Evolutionary conservation across 345 rosid genomes (phyloP).

Genomic region (Cardamine chenopodiifolia): DNA sequence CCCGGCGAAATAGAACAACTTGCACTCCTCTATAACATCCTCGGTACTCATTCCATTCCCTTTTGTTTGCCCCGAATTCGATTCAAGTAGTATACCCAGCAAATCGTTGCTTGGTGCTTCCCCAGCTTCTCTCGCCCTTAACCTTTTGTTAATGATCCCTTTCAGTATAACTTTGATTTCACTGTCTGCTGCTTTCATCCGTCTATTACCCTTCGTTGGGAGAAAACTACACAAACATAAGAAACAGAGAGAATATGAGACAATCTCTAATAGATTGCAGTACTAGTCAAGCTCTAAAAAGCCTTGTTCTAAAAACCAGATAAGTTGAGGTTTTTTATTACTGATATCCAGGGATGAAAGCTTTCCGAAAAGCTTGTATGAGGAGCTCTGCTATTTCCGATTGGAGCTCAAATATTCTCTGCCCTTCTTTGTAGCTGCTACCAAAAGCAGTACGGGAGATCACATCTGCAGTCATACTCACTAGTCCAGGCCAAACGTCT

Average conservation of each 20-base stretch:
- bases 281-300: background rate
- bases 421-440: conserved; percentile 70
- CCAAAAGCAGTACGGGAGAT: conserved; percentile 68
- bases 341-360: conserved; percentile 66
- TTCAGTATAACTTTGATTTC: conserved; percentile 43
- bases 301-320: background rate
- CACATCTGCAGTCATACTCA: conserved; percentile 44
- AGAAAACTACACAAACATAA: conserved; percentile 42
- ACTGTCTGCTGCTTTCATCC: conserved; percentile 39
- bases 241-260: background rate
- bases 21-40: conserved; percentile 67
- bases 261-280: background rate
- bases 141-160: conserved; percentile 44
- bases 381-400: conserved; percentile 43
- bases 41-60: conserved; percentile 44
- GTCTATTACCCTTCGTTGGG: conserved; percentile 53
- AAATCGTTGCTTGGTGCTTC: conserved; percentile 45
- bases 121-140: conserved; percentile 43
- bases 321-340: conserved; percentile 20
- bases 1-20: conserved; percentile 61
- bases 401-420: conserved; percentile 56
- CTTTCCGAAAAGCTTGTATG: conserved; percentile 25
- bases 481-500: conserved; percentile 49
- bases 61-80: conserved; percentile 44
- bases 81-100: conserved; percentile 47